These are phyloP conservation scores for Boletellus dicymbophilus DNA, from an alignment of 1,284 basidiomycete genomes.

Conservation along the genomic window DNA sequence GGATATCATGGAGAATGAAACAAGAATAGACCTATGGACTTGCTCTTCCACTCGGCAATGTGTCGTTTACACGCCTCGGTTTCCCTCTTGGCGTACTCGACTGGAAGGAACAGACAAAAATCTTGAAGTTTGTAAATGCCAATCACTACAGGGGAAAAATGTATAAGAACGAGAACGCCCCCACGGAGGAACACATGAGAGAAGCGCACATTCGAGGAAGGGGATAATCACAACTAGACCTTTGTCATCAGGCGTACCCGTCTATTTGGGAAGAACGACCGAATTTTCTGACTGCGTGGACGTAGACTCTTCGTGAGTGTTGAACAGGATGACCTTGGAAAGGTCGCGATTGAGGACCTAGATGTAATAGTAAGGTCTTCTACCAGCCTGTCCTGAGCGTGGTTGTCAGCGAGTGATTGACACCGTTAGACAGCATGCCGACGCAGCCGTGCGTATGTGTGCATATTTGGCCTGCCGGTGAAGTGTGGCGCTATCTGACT, in stretches of 20 bases:
- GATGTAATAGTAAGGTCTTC: too few relatives aligned
- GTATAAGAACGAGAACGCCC: conserved; percentile 5
- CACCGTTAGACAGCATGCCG: too few relatives aligned
- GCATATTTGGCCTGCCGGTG: too few relatives aligned
- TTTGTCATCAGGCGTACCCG: conserved; percentile 75
- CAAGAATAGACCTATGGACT: conserved; percentile 48
- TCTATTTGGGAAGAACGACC: conserved; percentile 86
- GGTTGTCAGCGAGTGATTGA: too few relatives aligned
- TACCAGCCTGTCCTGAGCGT: too few relatives aligned
- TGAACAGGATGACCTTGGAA: conserved; percentile 88
- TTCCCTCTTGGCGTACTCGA: conserved; percentile 89
- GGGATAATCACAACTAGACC: conserved; percentile 92
- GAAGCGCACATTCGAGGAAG: conserved; percentile 89
- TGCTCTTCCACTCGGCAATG: conserved; percentile 78
- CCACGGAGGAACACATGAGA: background rate
- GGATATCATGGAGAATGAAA: conserved; percentile 55
- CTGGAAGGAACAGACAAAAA: conserved; percentile 84
- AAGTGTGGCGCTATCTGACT: too few relatives aligned
- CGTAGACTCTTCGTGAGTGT: conserved; percentile 81
- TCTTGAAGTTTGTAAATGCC: conserved; percentile 86
- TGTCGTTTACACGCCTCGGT: conserved; percentile 77
- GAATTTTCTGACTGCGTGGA: conserved; percentile 89
- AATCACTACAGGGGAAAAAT: conserved; percentile 63
- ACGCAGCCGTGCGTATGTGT: too few relatives aligned
- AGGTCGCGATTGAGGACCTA: conserved; percentile 94